A percentile compares a stretch with the other conserved stretches of the same genome.
These are phyloP conservation scores for Thermothielavioides terrestris DNA, from an alignment of 495 filamentous ascomycete species.

Conservation along the genomic window DNA sequence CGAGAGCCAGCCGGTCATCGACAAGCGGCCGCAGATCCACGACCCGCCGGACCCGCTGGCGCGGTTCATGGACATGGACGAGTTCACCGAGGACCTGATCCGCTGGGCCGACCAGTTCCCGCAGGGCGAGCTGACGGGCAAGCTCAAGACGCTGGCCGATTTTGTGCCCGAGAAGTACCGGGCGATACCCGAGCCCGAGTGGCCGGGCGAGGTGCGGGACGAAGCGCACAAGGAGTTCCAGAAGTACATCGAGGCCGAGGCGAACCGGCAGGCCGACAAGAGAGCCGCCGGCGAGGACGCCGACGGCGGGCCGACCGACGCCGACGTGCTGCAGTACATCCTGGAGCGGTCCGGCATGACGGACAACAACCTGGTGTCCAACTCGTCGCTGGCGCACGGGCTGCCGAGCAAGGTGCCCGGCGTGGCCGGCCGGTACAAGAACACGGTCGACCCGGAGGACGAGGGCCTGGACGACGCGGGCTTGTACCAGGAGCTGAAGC, in stretches of 20 bases:
- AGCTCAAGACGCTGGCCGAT: conserved; percentile 29
- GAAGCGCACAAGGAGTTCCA: conserved; percentile 25
- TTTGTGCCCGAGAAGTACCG: conserved; percentile 30
- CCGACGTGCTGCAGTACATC: conserved; percentile 34
- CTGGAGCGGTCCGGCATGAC: conserved; percentile 33
- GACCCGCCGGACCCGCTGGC: conserved; percentile 46
- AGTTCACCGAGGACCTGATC: conserved; percentile 47
- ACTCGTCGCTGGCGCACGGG: conserved; percentile 34
- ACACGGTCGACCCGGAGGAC: conserved; percentile 35
- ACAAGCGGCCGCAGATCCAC: conserved; percentile 38
- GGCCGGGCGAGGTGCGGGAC: conserved; percentile 20
- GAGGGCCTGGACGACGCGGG: conserved; percentile 34
- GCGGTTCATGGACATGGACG: conserved; percentile 55
- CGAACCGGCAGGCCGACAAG: conserved; percentile 35
- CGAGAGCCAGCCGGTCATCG: conserved; percentile 63
- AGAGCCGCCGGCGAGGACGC: conserved; percentile 34
- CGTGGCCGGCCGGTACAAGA: conserved; percentile 42
- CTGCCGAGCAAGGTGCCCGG: conserved; percentile 38
- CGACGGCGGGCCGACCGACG: conserved; percentile 33
- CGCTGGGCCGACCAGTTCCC: conserved; percentile 29
- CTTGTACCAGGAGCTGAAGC: conserved; percentile 45
- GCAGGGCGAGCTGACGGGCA: conserved; percentile 18
- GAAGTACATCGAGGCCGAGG: conserved; percentile 24
- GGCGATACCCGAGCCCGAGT: conserved; percentile 20
- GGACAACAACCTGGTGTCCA: conserved; percentile 23